Evolutionary conservation across 2,329 filamentous ascomycete genomes (phyloP), one percentile per base, ranked within the genome.

Genomic region (Talaromyces sp.): DNA sequence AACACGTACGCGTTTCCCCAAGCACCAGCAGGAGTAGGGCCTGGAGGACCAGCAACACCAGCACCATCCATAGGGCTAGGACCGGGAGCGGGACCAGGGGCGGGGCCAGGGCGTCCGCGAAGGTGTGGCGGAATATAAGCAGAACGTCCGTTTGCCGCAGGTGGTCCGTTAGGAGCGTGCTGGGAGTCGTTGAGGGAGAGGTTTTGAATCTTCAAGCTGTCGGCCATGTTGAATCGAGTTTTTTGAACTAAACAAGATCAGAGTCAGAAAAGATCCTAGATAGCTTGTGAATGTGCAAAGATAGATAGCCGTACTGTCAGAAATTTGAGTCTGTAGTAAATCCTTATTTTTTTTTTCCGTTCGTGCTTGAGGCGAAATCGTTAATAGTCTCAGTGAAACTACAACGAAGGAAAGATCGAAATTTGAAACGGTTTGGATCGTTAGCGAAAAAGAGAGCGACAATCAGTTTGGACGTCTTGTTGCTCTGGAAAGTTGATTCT

Each of bases 71-170:
- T 54, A 22, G 54, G 54, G 54, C 31, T 41, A n/a, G 61, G 49
- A 31, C 49, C 61, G 31, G 33, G 19, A 10, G 49, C 60, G 43
- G 45, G 31, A 31, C 27, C 27, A 31, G 27, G 27, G 27, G 27
- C 27, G 27, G 76, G 73, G 65, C 60, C 64, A 59, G 66, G 66
- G 66, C 76, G 77, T 62, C 76, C 74, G 70, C 87, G 85, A 69
- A 88, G 83, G 76, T 89, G 87, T 72, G 87, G 87, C 73, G 87
- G 87, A 71, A 89, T 88, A 78, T 89, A 89, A 71, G 87, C 84
- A 76, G 85, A 82, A 74, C 86, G 86, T 71, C 85, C 84, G 67
- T 59, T 66, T 58, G 64, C 59, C 59, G 64, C 52, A 59, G 64
- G 63, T 27, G 58, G 64, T 35, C 64, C 64, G 69, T 77, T 77